These are phyloP conservation scores for Ustilago esculenta DNA, from an alignment of 1,284 basidiomycete species.

Conservation along the genomic window DNA sequence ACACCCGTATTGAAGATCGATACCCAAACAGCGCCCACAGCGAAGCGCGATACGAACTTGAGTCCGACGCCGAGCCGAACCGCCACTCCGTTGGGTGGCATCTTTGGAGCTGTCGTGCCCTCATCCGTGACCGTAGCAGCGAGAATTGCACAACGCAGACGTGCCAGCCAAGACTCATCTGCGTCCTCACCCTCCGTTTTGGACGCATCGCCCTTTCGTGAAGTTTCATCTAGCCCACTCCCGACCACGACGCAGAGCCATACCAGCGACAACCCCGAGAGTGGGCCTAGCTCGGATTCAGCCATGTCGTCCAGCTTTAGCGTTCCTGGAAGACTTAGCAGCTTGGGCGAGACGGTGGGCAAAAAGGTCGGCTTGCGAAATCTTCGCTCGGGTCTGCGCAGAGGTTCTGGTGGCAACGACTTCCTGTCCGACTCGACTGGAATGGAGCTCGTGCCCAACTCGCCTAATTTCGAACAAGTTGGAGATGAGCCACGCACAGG, in stretches of 20 bases:
- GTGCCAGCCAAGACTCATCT: conserved; percentile 24
- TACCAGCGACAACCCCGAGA: not conserved
- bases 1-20: conserved; percentile 21
- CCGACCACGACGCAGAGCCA: not conserved
- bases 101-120: conserved; percentile 14
- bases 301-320: conserved; percentile 7
- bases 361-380: conserved; percentile 33
- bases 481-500: not conserved
- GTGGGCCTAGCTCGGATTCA: too few relatives aligned
- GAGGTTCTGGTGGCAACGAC: conserved; percentile 7
- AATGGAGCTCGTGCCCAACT: conserved; percentile 27
- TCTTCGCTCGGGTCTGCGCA: conserved; percentile 19
- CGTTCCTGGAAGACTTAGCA: conserved; percentile 37
- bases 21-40: conserved; percentile 6
- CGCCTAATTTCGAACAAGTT: conserved; percentile 3
- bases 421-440: conserved; percentile 8
- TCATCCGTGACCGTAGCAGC: conserved; percentile 19
- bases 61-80: conserved; percentile 25
- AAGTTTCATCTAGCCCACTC: not conserved
- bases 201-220: not conserved
- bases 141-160: conserved; percentile 22
- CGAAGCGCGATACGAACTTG: not conserved
- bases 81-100: conserved; percentile 23
- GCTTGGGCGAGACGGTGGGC: conserved; percentile 15
- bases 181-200: not conserved